phyloP scores from a whole-genome alignment of 2,329 filamentous ascomycete genomes.

The Cadophora gregata region DNA sequence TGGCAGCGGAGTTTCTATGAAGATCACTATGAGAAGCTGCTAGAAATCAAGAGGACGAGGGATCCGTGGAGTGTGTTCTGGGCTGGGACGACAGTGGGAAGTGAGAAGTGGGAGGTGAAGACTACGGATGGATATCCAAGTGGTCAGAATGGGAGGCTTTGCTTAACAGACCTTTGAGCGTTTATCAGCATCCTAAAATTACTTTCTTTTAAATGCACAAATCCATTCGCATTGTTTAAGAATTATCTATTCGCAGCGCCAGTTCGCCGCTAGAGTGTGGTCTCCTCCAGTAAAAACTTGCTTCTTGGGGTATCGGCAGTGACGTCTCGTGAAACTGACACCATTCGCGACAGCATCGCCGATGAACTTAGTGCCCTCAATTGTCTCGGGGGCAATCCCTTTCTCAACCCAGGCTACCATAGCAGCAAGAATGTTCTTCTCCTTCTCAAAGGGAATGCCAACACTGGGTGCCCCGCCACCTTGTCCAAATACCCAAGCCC shows the following conservation, averaged over 20 bases:
- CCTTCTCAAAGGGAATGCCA: neutral
- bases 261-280: constrained; percentile 1
- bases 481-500: constrained; percentile 49
- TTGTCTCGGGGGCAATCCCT: constrained; percentile 48
- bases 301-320: constrained; percentile 12
- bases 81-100: constrained; percentile 29
- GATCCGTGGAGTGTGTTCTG: constrained; percentile 33
- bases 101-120: constrained; percentile 46
- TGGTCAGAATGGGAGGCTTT: neutral
- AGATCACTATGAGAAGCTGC: constrained; percentile 24
- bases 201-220: neutral
- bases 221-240: neutral
- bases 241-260: constrained; percentile 1
- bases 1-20: constrained; percentile 49
- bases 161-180: no score
- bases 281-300: neutral
- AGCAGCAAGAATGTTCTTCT: constrained; percentile 52
- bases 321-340: constrained; percentile 9
- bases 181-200: neutral
- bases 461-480: constrained; percentile 10
- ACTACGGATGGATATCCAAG: neutral
- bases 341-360: constrained; percentile 43
- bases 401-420: constrained; percentile 54
- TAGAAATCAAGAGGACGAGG: constrained; percentile 28
- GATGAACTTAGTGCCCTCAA: constrained; percentile 53